A percentile compares a stretch with the other conserved stretches of the same genome.
Conservation (phyloP, 331 rosid genomes). For the Telfairia occidentalis region DNA sequence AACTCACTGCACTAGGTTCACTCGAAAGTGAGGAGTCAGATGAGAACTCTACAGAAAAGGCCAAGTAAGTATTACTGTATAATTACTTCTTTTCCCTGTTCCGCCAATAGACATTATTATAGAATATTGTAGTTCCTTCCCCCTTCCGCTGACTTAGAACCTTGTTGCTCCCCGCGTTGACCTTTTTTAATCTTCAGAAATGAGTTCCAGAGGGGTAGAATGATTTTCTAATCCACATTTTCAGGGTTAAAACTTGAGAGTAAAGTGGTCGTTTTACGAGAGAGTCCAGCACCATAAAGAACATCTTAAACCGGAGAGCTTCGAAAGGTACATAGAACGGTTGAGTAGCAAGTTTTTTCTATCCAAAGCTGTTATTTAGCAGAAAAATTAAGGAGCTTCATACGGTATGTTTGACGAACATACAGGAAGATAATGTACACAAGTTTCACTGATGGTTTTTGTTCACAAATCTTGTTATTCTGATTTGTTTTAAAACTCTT, state of each 20-base stretch:
- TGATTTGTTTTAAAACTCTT: not conserved
- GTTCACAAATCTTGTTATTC: not conserved
- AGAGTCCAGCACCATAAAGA: not conserved
- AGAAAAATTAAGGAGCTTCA: not conserved
- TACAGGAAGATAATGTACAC: not conserved
- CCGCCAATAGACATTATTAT: not conserved
- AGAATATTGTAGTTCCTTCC: not conserved
- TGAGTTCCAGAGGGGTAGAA: slow-evolving; percentile 4
- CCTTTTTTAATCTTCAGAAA: not conserved
- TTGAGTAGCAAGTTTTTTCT: not conserved
- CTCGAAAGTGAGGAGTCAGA: slow-evolving; percentile 33
- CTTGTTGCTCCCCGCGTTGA: not conserved
- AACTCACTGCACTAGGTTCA: slow-evolving; percentile 41
- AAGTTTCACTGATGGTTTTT: slow-evolving; percentile 1
- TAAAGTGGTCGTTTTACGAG: slow-evolving; percentile 6
- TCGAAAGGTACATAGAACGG: not conserved
- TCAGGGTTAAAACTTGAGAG: slow-evolving; percentile 50
- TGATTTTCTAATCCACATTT: slow-evolving; percentile 15
- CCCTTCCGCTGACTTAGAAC: not conserved
- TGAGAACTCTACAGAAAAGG: slow-evolving; percentile 26
- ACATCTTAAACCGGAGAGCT: not conserved
- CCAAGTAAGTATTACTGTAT: slow-evolving; percentile 46
- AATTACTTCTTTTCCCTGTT: not conserved
- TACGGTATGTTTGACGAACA: not conserved
- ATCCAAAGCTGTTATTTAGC: not conserved